Conservation (phyloP, 768 basidiomycete genomes). For the Gloeostereum incarnatum region DNA sequence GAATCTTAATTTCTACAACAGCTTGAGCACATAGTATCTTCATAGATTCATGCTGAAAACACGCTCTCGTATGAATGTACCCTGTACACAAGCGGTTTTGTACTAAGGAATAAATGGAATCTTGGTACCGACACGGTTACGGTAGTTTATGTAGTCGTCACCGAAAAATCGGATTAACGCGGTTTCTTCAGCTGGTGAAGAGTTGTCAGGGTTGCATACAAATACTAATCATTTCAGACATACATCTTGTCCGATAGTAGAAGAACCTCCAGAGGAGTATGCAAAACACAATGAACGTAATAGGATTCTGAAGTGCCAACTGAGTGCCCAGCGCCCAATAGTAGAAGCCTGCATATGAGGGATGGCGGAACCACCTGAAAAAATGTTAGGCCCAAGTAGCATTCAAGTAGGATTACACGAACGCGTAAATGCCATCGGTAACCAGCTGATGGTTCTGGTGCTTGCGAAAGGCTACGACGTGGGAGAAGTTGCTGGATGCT, state of each 20-base stretch:
- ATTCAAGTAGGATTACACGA: slow-evolving; percentile 17
- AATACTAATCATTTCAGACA: slow-evolving; percentile 16
- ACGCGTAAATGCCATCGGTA: slow-evolving; percentile 86
- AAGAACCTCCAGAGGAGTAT: slow-evolving; percentile 84
- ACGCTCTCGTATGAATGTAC: too few relatives aligned
- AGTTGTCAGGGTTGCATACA: slow-evolving; percentile 1
- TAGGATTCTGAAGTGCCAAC: slow-evolving; percentile 78
- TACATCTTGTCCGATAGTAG: slow-evolving; percentile 67
- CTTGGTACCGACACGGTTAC: slow-evolving; percentile 68
- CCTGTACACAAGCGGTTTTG: too few relatives aligned
- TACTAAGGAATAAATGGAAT: slow-evolving; percentile 76
- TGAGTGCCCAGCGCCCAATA: slow-evolving; percentile 98
- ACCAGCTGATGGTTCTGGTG: slow-evolving; percentile 69
- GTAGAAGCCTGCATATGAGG: slow-evolving; percentile 95
- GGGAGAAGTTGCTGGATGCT: slow-evolving; percentile 89
- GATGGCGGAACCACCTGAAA: slow-evolving; percentile 78
- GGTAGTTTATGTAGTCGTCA: slow-evolving; percentile 72
- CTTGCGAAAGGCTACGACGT: slow-evolving; percentile 73
- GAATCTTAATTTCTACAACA: too few relatives aligned
- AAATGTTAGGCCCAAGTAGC: not conserved
- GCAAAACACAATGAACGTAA: slow-evolving; percentile 59
- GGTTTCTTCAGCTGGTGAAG: slow-evolving; percentile 63
- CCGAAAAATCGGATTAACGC: slow-evolving; percentile 86
- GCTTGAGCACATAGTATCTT: too few relatives aligned
- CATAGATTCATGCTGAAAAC: too few relatives aligned